These are phyloP conservation scores for Hansenula sp. DNA, from an alignment of 1,139 yeast genomes.

Conservation along the genomic window DNA sequence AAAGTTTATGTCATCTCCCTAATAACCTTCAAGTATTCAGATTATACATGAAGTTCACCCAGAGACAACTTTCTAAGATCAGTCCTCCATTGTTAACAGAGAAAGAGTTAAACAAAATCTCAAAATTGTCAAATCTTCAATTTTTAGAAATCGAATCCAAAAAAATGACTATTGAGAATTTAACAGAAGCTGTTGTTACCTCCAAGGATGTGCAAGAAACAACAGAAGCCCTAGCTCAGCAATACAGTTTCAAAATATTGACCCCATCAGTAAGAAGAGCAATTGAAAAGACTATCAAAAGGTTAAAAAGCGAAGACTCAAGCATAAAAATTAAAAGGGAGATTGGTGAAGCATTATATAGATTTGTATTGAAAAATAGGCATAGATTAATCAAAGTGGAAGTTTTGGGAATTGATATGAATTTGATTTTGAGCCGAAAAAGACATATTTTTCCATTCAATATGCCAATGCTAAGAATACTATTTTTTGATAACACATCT, in stretches of 20 bases:
- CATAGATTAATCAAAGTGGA: constrained; percentile 13
- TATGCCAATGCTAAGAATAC: constrained; percentile 20
- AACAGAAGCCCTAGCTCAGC: too few relatives aligned
- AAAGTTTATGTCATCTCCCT: background rate
- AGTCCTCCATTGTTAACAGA: background rate
- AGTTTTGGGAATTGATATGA: constrained; percentile 20
- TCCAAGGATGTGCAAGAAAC: too few relatives aligned
- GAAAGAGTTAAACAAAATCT: background rate
- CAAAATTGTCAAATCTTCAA: background rate
- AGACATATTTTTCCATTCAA: constrained; percentile 1
- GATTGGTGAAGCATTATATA: constrained; percentile 5
- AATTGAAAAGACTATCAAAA: background rate
- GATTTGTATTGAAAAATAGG: constrained; percentile 5
- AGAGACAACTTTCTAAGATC: background rate
- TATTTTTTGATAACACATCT: constrained; percentile 25
- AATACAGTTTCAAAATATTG: too few relatives aligned
- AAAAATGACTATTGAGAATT: too few relatives aligned
- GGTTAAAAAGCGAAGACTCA: background rate
- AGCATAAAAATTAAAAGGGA: background rate
- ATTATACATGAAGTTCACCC: background rate
- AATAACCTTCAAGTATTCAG: background rate
- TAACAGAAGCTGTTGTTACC: too few relatives aligned
- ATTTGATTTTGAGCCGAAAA: constrained; percentile 14
- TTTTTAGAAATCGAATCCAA: background rate
- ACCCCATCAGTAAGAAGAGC: background rate